These are phyloP conservation scores for Pestalotiopsis fici DNA, from an alignment of 2,329 filamentous ascomycete species.

Conservation along the genomic window DNA sequence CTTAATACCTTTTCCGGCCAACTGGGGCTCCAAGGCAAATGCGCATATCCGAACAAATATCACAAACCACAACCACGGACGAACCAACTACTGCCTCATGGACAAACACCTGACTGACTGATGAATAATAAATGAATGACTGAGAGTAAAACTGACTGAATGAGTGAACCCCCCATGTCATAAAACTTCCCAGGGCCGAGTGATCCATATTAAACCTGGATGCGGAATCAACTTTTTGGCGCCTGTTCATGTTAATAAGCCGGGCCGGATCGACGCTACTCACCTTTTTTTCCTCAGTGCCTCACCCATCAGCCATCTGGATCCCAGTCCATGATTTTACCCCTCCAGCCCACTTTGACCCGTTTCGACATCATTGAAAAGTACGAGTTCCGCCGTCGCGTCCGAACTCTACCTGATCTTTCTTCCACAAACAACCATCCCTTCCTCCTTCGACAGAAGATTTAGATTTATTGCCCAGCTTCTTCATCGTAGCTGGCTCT, in stretches of 20 bases:
- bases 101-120: no score
- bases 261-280: slow-evolving; percentile 11
- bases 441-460: slow-evolving; percentile 7
- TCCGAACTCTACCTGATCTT: slow-evolving; percentile 13
- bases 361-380: slow-evolving; percentile 15
- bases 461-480: slow-evolving; percentile 1
- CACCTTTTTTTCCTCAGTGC: neutral
- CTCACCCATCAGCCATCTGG: neutral
- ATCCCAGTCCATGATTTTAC: slow-evolving; percentile 4
- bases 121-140: no score
- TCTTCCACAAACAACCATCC: slow-evolving; percentile 13
- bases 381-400: slow-evolving; percentile 15
- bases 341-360: slow-evolving; percentile 11
- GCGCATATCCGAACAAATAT: no score
- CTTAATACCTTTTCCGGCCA: no score
- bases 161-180: no score
- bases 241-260: neutral
- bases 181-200: no score
- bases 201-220: neutral
- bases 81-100: no score
- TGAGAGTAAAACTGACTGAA: no score
- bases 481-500: neutral
- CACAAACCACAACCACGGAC: no score
- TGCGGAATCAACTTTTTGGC: neutral
- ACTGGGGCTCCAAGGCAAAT: no score